phyloP scores from a whole-genome alignment of 2,329 filamentous ascomycete genomes.

The Aspergillus sp. region DNA sequence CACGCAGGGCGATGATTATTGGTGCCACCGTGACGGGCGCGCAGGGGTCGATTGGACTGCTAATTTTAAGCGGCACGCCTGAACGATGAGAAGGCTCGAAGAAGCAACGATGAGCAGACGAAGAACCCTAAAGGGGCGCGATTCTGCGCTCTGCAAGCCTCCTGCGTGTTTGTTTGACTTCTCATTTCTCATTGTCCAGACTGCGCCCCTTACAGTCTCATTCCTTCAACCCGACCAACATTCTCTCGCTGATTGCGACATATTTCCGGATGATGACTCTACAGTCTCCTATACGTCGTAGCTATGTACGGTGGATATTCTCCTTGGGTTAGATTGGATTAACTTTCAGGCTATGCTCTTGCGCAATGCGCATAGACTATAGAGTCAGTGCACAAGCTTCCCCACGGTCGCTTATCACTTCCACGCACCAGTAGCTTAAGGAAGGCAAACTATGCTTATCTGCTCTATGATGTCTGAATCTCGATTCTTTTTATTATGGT shows the following conservation, averaged over 20 bases:
- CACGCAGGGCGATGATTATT: neutral
- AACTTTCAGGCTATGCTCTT: too few species aligned
- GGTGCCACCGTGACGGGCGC: neutral
- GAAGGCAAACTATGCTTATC: too few species aligned
- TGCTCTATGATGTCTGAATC: too few species aligned
- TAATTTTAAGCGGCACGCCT: neutral
- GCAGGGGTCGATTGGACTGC: neutral
- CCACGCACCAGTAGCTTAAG: too few species aligned
- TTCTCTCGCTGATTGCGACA: too few species aligned
- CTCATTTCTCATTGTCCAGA: neutral
- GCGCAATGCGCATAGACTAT: too few species aligned
- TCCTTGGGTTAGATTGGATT: too few species aligned
- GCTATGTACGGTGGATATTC: too few species aligned
- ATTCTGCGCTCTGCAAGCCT: neutral
- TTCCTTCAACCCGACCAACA: neutral
- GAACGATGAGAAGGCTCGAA: neutral
- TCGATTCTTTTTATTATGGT: too few species aligned
- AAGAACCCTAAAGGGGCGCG: neutral
- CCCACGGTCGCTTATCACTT: too few species aligned
- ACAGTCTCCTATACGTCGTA: rapidly evolving
- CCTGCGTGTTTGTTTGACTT: neutral
- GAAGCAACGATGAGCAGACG: neutral
- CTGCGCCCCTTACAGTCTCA: neutral
- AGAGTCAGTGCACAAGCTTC: too few species aligned
- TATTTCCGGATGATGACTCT: too few species aligned